Evolutionary conservation across 2,329 filamentous ascomycete genomes (phyloP).

Genomic region (Alternaria metachromatica): DNA sequence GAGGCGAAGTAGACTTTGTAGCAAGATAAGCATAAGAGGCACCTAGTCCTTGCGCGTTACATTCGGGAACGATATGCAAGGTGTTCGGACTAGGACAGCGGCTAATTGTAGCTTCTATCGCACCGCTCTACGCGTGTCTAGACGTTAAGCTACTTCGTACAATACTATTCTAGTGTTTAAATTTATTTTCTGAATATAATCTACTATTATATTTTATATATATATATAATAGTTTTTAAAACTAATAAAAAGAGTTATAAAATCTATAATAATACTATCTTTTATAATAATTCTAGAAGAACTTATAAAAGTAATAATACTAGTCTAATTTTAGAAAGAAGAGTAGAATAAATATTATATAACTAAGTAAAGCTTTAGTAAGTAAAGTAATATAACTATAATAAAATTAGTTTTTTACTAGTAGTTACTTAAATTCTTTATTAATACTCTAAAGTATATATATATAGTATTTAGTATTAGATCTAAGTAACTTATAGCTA

Average conservation of each 20-base stretch:
- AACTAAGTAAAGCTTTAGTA: no score
- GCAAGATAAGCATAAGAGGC: background rate
- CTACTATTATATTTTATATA: no score
- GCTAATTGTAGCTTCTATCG: background rate
- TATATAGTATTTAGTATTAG: background rate
- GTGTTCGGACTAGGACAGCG: background rate
- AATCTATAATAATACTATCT: no score
- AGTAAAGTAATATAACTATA: background rate
- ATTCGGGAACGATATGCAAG: background rate
- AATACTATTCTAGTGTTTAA: no score
- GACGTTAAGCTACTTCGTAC: background rate
- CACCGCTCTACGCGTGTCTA: background rate
- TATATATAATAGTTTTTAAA: no score
- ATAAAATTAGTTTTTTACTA: background rate
- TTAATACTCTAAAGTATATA: background rate
- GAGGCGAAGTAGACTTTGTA: background rate
- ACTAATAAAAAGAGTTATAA: no score
- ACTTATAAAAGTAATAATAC: no score
- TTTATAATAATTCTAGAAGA: no score
- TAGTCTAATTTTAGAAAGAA: no score
- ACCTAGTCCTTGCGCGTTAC: background rate
- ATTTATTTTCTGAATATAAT: no score
- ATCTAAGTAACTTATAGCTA: background rate
- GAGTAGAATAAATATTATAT: no score
- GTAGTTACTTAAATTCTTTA: background rate